Evolutionary conservation across 495 filamentous ascomycete species (phyloP), one percentile per base, ranked within the genome.

Genomic region (Oleoguttula mirabilis): DNA sequence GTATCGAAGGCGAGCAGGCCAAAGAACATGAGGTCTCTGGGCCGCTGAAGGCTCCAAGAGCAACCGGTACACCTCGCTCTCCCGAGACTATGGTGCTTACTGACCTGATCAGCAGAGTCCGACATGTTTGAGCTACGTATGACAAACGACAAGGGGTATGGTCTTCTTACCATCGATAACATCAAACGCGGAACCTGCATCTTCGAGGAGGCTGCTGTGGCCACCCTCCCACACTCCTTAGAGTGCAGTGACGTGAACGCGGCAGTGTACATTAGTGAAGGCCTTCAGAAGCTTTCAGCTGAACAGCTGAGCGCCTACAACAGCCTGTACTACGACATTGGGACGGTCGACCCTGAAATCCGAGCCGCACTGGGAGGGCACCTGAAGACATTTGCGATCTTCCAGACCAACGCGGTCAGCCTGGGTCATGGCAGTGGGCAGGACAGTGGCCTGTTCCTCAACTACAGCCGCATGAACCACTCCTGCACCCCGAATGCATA

Each of bases 151-250:
- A 52, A 39, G 35, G 48, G 48, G 27, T 33, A 22, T 7, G 48
- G 48, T 7, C 37, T 47, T 5, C 37, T 52, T 20, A 43, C 48
- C 17, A 42, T 21, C 0, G 10, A 43, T 10, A 14, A 22, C 21
- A 47, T 52, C 48, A 39, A 21, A 14, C 31, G 43, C 14, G 48
- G 48, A 3, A 39, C 43, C 20, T 72, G 75, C 11, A 69, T 77
- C 27, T 62, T 87, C 3, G 75, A 77, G 39, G 78, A 90, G 43
- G 71, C 78, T 0, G 73, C 85, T 36, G 64, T 66, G 37, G 66
- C 88, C 20, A 65, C 79, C 34, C 59, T 77, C n/a, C 69, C 70
- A 25, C 5, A 20, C 6, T 75, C 72, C 19, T 73, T 79, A 1
- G 51, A 58, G 30, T 37, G 25, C 21, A 21, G 31, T 19, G 3